phyloP scores from a whole-genome alignment of 805 yeast species.

The Ogataea paraovalis region DNA sequence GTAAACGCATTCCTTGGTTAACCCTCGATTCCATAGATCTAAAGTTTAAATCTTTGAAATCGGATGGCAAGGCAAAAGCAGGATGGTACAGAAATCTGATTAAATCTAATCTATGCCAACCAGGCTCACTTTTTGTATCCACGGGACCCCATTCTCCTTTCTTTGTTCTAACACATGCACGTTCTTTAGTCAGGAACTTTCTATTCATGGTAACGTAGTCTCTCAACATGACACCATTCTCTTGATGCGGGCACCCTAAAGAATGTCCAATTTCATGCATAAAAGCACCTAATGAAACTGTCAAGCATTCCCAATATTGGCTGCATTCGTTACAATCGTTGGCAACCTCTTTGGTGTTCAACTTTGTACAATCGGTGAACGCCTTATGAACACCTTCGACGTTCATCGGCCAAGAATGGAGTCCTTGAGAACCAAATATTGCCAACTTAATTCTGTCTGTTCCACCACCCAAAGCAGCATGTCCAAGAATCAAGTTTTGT shows the following conservation, averaged over 20 bases:
- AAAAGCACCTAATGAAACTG: constrained; percentile 87
- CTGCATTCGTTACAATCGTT: constrained; percentile 85
- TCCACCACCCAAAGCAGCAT: constrained; percentile 95
- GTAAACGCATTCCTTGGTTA: constrained; percentile 30
- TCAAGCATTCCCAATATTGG: constrained; percentile 84
- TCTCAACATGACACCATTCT: constrained; percentile 83
- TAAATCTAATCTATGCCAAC: constrained; percentile 83
- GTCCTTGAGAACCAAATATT: constrained; percentile 89
- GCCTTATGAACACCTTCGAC: constrained; percentile 65
- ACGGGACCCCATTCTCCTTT: constrained; percentile 47
- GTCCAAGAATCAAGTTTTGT: constrained; percentile 62
- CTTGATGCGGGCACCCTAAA: constrained; percentile 90
- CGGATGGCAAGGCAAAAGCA: constrained; percentile 68
- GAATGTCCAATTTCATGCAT: constrained; percentile 94
- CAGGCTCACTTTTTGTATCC: constrained; percentile 62
- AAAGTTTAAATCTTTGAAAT: constrained; percentile 42
- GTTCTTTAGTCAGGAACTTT: constrained; percentile 72
- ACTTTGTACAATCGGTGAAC: constrained; percentile 67
- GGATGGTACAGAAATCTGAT: constrained; percentile 79
- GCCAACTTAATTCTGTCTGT: constrained; percentile 67
- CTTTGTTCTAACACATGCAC: constrained; percentile 48
- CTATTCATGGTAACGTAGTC: constrained; percentile 81
- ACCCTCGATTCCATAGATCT: constrained; percentile 28
- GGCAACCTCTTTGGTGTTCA: constrained; percentile 71
- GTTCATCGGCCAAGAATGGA: constrained; percentile 89